Evolutionary conservation across 257 asterid species (phyloP).

Genomic region (Scutellaria galericulata): DNA sequence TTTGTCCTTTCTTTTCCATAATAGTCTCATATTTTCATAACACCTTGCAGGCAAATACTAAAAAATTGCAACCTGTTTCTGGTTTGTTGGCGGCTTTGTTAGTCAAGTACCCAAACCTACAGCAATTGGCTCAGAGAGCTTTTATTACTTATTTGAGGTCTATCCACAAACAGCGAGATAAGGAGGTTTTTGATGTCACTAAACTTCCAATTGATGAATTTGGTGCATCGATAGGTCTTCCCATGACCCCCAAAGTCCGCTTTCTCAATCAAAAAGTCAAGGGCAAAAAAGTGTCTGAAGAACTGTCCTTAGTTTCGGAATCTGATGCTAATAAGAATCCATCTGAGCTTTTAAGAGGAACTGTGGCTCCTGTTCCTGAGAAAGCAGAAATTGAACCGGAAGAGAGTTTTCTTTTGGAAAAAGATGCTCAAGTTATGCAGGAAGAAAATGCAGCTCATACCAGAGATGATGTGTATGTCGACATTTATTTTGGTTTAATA

Average conservation of each 20-base stretch:
- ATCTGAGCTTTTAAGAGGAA: slow-evolving; percentile 40
- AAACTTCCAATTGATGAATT: slow-evolving; percentile 78
- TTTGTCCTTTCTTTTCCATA: slow-evolving; percentile 4
- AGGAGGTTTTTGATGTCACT: slow-evolving; percentile 81
- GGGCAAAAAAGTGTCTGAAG: slow-evolving; percentile 65
- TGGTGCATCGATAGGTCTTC: slow-evolving; percentile 94
- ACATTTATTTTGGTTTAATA: slow-evolving; percentile 17
- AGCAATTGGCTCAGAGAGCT: slow-evolving; percentile 80
- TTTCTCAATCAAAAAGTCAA: slow-evolving; percentile 68
- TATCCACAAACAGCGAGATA: slow-evolving; percentile 73
- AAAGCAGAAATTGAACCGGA: slow-evolving; percentile 42
- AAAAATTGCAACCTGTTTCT: slow-evolving; percentile 79
- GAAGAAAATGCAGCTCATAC: slow-evolving; percentile 42
- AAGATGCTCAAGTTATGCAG: slow-evolving; percentile 43
- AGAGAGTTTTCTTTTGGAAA: slow-evolving; percentile 51
- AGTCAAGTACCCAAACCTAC: slow-evolving; percentile 81
- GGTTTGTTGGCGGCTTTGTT: slow-evolving; percentile 78
- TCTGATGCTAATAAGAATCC: slow-evolving; percentile 43
- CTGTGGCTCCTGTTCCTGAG: slow-evolving; percentile 34
- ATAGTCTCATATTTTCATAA: neutral
- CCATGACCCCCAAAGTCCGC: slow-evolving; percentile 91
- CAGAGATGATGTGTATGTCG: slow-evolving; percentile 52
- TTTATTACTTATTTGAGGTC: slow-evolving; percentile 89
- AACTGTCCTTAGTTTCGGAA: slow-evolving; percentile 53
- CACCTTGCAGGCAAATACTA: slow-evolving; percentile 66